These are phyloP conservation scores for Hypoxylon fuscum DNA, from an alignment of 495 filamentous ascomycete genomes.

Conservation along the genomic window DNA sequence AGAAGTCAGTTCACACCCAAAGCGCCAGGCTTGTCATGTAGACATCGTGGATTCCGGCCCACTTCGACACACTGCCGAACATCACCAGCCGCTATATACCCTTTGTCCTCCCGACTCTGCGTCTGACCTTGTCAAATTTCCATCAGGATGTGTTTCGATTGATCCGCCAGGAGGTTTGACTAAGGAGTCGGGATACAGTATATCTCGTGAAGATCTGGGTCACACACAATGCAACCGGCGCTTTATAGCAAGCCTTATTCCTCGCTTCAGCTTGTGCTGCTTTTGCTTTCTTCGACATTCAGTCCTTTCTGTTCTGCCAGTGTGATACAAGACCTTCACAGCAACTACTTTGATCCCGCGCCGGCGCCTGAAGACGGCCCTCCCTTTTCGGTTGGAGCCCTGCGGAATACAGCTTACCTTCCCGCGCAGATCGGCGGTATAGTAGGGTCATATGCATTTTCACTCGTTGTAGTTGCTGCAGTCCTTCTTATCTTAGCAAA, in stretches of 20 bases:
- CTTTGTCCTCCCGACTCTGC: constrained; percentile 47
- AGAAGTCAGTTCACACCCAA: constrained; percentile 49
- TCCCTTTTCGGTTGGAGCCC: constrained; percentile 61
- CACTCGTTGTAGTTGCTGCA: constrained; percentile 71
- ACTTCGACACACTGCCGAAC: constrained; percentile 50
- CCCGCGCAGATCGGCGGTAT: constrained; percentile 82
- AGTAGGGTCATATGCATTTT: constrained; percentile 79
- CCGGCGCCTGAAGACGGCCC: constrained; percentile 67
- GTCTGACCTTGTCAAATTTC: constrained; percentile 50
- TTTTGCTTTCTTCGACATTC: constrained; percentile 45
- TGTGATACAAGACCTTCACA: constrained; percentile 51
- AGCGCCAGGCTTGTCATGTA: constrained; percentile 40
- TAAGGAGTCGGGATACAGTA: constrained; percentile 44
- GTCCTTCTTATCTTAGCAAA: constrained; percentile 65
- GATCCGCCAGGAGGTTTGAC: constrained; percentile 49
- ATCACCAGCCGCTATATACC: constrained; percentile 66
- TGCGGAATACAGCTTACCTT: constrained; percentile 68
- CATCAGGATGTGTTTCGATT: constrained; percentile 59
- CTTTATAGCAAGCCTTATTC: constrained; percentile 42
- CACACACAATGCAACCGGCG: constrained; percentile 45
- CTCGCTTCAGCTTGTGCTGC: constrained; percentile 38
- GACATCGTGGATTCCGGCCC: constrained; percentile 29
- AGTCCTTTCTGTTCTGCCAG: constrained; percentile 47
- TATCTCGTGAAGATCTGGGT: constrained; percentile 44
- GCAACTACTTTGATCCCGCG: constrained; percentile 65